Evolutionary conservation across 352 stramenopile species (phyloP).

Genomic region (Phytophthora uliginosa): DNA sequence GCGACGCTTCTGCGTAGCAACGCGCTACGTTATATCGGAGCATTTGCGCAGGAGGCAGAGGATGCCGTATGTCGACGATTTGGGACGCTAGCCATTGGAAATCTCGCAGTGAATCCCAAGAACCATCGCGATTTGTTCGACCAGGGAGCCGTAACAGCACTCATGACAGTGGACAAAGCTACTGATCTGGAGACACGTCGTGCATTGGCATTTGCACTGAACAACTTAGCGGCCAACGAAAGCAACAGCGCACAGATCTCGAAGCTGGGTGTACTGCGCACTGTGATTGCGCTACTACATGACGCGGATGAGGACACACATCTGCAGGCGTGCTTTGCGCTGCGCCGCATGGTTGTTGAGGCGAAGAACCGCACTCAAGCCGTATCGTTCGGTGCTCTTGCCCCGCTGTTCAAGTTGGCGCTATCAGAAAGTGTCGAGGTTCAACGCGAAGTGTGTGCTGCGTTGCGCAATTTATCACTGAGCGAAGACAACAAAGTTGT

Average conservation of each 20-base stretch:
- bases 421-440: slow-evolving; percentile 92
- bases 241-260: slow-evolving; percentile 89
- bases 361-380: slow-evolving; percentile 94
- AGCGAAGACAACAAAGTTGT: slow-evolving; percentile 95
- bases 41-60: slow-evolving; percentile 85
- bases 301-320: slow-evolving; percentile 95
- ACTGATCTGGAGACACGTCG: slow-evolving; percentile 93
- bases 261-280: slow-evolving; percentile 89
- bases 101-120: slow-evolving; percentile 89
- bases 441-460: slow-evolving; percentile 93
- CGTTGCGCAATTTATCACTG: slow-evolving; percentile 93
- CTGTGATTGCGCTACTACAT: slow-evolving; percentile 88
- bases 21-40: slow-evolving; percentile 89
- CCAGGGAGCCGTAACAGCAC: slow-evolving; percentile 87
- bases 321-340: slow-evolving; percentile 93
- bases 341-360: slow-evolving; percentile 93
- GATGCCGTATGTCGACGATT: slow-evolving; percentile 92
- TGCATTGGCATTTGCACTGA: slow-evolving; percentile 95
- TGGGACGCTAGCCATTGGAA: slow-evolving; percentile 93
- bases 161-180: slow-evolving; percentile 90
- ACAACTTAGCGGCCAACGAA: slow-evolving; percentile 95
- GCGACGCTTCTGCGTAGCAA: slow-evolving; percentile 87
- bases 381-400: slow-evolving; percentile 93
- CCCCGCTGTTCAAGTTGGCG: slow-evolving; percentile 90
- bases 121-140: slow-evolving; percentile 96